A percentile compares a stretch with the other conserved stretches of the same genome.
Evolutionary conservation across 1,284 basidiomycete species (phyloP).

Genomic region (Hypsizygus ulmarius): DNA sequence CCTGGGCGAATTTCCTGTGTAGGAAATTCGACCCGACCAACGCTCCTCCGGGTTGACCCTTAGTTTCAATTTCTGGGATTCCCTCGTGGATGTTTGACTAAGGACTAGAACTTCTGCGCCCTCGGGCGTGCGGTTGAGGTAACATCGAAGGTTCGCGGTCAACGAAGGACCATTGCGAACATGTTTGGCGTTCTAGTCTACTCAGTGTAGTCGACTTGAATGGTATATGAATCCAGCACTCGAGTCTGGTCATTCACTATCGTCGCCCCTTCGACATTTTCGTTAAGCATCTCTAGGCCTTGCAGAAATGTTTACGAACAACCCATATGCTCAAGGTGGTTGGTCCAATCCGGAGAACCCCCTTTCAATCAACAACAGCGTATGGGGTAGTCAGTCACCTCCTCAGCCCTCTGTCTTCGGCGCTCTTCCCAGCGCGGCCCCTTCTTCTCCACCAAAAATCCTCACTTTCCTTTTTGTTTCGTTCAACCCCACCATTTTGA

Average conservation of each 20-base stretch:
- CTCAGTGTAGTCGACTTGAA: too few relatives aligned
- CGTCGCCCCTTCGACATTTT: too few relatives aligned
- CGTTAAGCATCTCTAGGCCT: too few relatives aligned
- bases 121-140: too few relatives aligned
- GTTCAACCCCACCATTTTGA: constrained; percentile 24
- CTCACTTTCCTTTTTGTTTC: constrained; percentile 28
- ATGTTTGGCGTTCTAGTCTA: too few relatives aligned
- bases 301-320: constrained; percentile 22
- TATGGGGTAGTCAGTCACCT: constrained; percentile 16
- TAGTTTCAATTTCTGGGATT: background rate
- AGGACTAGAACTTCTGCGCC: too few relatives aligned
- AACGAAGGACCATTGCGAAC: too few relatives aligned
- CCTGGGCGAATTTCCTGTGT: background rate
- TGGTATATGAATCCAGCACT: too few relatives aligned
- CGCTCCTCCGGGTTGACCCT: constrained; percentile 6
- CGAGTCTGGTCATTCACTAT: too few relatives aligned
- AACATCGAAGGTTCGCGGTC: too few relatives aligned
- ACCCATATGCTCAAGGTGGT: constrained; percentile 31
- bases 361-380: constrained; percentile 16
- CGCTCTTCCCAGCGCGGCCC: constrained; percentile 10
- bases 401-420: constrained; percentile 16
- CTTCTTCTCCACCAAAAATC: constrained; percentile 18
- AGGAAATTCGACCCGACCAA: background rate
- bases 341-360: constrained; percentile 27
- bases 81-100: background rate